Evolutionary conservation across 495 filamentous ascomycete species (phyloP).

Genomic region (Aspergillus sparsus): DNA sequence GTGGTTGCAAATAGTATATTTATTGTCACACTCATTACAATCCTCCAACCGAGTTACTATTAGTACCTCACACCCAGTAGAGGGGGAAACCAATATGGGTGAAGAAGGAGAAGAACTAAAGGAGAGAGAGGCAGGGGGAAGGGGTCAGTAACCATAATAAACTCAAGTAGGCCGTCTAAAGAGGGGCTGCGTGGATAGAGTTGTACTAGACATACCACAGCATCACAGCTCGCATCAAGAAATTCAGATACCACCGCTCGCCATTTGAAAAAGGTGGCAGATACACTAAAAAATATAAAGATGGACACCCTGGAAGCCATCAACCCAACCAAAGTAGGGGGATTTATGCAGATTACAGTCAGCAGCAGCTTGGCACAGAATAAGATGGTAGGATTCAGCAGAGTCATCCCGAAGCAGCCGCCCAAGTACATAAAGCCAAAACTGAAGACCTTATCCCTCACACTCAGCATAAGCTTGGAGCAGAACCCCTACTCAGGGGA

Average conservation of each 20-base stretch:
- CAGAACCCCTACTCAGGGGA: slow-evolving; percentile 25
- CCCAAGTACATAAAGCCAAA: neutral
- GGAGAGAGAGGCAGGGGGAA: too few species aligned
- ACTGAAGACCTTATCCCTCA: neutral
- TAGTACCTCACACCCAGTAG: too few species aligned
- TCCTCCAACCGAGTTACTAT: too few species aligned
- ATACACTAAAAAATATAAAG: slow-evolving; percentile 21
- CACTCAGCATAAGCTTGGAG: neutral
- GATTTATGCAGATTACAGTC: slow-evolving; percentile 15
- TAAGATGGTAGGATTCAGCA: neutral
- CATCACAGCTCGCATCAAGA: slow-evolving; percentile 14
- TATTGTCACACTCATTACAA: too few species aligned
- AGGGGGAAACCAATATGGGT: too few species aligned
- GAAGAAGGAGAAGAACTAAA: too few species aligned
- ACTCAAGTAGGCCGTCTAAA: too few species aligned
- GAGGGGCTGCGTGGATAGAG: too few species aligned
- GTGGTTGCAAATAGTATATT: too few species aligned
- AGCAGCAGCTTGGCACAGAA: slow-evolving; percentile 1
- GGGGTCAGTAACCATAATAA: too few species aligned
- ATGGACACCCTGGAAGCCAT: slow-evolving; percentile 1
- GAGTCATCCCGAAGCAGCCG: slow-evolving; percentile 3
- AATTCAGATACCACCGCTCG: slow-evolving; percentile 16
- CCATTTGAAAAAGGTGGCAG: slow-evolving; percentile 12
- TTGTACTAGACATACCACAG: too few species aligned
- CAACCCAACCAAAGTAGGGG: slow-evolving; percentile 3